These are phyloP conservation scores for Lactifluus hygrophoroides DNA, from an alignment of 768 basidiomycete species.

Conservation along the genomic window DNA sequence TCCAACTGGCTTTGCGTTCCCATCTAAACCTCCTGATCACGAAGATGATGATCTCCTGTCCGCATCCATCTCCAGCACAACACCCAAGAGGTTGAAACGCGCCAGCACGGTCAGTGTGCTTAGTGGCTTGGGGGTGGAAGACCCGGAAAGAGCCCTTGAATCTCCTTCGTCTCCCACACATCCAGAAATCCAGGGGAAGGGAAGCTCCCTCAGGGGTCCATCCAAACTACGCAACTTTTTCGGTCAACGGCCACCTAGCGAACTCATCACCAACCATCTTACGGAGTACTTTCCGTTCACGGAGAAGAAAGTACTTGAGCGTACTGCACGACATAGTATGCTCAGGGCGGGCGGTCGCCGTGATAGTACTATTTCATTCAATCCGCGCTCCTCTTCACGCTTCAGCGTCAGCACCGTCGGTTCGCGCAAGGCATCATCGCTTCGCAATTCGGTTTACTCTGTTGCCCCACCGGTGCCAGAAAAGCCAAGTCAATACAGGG, in stretches of 20 bases:
- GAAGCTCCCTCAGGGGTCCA: slow-evolving; percentile 35
- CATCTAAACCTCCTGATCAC: slow-evolving; percentile 28
- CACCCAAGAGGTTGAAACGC: slow-evolving; percentile 61
- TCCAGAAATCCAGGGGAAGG: slow-evolving; percentile 31
- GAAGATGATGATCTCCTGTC: slow-evolving; percentile 27
- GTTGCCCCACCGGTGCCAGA: slow-evolving; percentile 27
- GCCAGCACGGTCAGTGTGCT: slow-evolving; percentile 94
- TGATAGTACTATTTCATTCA: slow-evolving; percentile 40
- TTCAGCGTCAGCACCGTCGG: slow-evolving; percentile 58
- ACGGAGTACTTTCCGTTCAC: slow-evolving; percentile 93
- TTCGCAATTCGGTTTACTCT: slow-evolving; percentile 42
- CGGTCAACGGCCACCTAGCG: slow-evolving; percentile 94
- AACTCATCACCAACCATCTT: slow-evolving; percentile 90
- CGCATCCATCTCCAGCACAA: not conserved
- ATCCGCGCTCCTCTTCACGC: slow-evolving; percentile 40
- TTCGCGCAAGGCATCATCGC: slow-evolving; percentile 33
- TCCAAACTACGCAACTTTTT: slow-evolving; percentile 91
- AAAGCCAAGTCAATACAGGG: slow-evolving; percentile 13
- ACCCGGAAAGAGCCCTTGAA: slow-evolving; percentile 61
- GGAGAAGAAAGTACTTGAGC: slow-evolving; percentile 83
- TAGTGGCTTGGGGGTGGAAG: slow-evolving; percentile 84
- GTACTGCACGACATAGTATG: slow-evolving; percentile 86
- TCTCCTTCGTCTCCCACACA: slow-evolving; percentile 42
- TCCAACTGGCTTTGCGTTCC: slow-evolving; percentile 30
- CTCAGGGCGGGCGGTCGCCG: slow-evolving; percentile 52